phyloP scores from a whole-genome alignment of 805 yeast genomes.

The Kodamaea kaohsiungensis region DNA sequence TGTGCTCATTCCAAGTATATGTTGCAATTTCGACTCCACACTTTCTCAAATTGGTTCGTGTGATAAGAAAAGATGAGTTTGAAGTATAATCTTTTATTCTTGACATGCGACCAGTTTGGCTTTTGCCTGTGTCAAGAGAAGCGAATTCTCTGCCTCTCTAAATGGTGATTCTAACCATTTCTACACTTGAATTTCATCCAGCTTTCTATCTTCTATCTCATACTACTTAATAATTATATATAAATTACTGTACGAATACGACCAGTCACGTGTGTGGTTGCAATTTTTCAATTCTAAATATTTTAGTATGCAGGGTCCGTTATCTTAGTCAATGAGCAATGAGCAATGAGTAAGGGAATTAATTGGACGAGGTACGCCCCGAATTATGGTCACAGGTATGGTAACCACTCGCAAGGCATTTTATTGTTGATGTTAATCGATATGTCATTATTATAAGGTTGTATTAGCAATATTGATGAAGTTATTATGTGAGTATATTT shows the following conservation, averaged over 20 bases:
- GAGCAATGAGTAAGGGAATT: neutral
- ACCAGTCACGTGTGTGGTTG: constrained; percentile 29
- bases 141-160: too few species aligned
- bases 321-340: neutral
- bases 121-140: too few species aligned
- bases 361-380: neutral
- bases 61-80: neutral
- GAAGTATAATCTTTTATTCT: too few species aligned
- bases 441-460: too few species aligned
- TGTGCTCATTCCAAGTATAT: neutral
- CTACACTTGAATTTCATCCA: neutral
- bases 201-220: neutral
- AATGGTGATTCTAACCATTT: too few species aligned
- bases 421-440: too few species aligned
- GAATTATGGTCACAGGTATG: too few species aligned
- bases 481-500: too few species aligned
- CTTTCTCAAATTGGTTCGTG: neutral
- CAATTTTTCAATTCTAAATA: constrained; percentile 14
- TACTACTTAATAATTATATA: too few species aligned
- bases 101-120: too few species aligned
- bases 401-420: too few species aligned
- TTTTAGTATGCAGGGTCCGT: neutral
- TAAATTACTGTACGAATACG: neutral
- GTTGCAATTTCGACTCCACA: constrained; percentile 3
- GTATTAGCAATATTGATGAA: too few species aligned